Conservation (phyloP, 1,139 yeast genomes). For the Saccharomyces hybrid region DNA sequence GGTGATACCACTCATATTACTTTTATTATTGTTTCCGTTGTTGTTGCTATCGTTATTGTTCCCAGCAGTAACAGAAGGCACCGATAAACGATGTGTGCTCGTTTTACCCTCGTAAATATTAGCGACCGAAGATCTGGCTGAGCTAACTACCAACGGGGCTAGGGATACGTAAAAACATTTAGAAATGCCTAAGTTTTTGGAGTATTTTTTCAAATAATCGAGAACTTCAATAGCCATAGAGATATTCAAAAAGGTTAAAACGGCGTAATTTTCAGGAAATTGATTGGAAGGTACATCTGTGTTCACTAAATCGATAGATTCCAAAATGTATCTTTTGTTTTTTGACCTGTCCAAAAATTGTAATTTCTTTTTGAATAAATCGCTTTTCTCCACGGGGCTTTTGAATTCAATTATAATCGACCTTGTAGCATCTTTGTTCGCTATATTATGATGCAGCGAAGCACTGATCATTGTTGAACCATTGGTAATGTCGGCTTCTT, state of each 20-base stretch:
- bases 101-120: conserved; percentile 5
- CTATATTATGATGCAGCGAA: background rate
- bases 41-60: background rate
- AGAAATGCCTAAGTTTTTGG: conserved; percentile 42
- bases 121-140: conserved; percentile 22
- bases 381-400: conserved; percentile 10
- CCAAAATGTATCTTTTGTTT: conserved; percentile 54
- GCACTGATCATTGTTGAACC: background rate
- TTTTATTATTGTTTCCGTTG: conserved; percentile 2
- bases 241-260: conserved; percentile 71
- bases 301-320: conserved; percentile 54
- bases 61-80: background rate
- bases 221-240: conserved; percentile 80
- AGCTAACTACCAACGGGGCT: background rate
- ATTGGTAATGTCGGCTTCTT: background rate
- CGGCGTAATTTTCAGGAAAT: conserved; percentile 48
- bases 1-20: conserved; percentile 2
- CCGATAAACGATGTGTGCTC: background rate
- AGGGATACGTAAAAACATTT: conserved; percentile 52
- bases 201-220: conserved; percentile 48
- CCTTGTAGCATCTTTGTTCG: conserved; percentile 24
- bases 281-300: conserved; percentile 28
- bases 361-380: conserved; percentile 47
- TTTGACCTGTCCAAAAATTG: conserved; percentile 18
- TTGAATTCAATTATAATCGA: conserved; percentile 24